phyloP scores from a whole-genome alignment of 805 yeast species.

The Scheffersomyces spartinae region DNA sequence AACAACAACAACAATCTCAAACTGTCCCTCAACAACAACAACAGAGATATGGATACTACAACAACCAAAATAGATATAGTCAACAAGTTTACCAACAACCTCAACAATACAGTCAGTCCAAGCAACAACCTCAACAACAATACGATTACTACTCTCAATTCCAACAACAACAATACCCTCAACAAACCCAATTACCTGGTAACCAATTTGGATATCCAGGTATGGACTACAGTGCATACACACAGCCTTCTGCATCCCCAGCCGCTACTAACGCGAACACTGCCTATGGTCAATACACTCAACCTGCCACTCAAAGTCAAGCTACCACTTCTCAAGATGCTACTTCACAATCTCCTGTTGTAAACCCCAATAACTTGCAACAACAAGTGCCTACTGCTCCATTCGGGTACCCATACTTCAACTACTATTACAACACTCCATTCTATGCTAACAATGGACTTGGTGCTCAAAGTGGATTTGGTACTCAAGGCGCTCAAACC shows the following conservation, averaged over 20 bases:
- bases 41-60: slow-evolving; percentile 8
- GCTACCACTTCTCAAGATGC: slow-evolving; percentile 10
- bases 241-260: slow-evolving; percentile 20
- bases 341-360: slow-evolving; percentile 6
- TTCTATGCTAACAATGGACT: slow-evolving; percentile 24
- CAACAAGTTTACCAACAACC: slow-evolving; percentile 9
- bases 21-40: slow-evolving; percentile 7
- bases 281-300: slow-evolving; percentile 12
- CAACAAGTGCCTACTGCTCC: slow-evolving; percentile 27
- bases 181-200: slow-evolving; percentile 27
- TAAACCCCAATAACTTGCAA: slow-evolving; percentile 14
- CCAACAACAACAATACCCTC: slow-evolving; percentile 30
- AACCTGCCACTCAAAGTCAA: slow-evolving; percentile 7
- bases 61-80: slow-evolving; percentile 9
- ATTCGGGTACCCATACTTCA: slow-evolving; percentile 32
- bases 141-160: slow-evolving; percentile 22
- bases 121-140: slow-evolving; percentile 12
- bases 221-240: slow-evolving; percentile 29
- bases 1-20: slow-evolving; percentile 4
- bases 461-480: slow-evolving; percentile 13
- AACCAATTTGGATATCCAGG: slow-evolving; percentile 34
- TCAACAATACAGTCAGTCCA: slow-evolving; percentile 11
- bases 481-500: slow-evolving; percentile 7
- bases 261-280: slow-evolving; percentile 10
- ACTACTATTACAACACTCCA: slow-evolving; percentile 30